Base-by-base conservation (phyloP, 208 protist species). In the Strigomonas galati region DNA sequence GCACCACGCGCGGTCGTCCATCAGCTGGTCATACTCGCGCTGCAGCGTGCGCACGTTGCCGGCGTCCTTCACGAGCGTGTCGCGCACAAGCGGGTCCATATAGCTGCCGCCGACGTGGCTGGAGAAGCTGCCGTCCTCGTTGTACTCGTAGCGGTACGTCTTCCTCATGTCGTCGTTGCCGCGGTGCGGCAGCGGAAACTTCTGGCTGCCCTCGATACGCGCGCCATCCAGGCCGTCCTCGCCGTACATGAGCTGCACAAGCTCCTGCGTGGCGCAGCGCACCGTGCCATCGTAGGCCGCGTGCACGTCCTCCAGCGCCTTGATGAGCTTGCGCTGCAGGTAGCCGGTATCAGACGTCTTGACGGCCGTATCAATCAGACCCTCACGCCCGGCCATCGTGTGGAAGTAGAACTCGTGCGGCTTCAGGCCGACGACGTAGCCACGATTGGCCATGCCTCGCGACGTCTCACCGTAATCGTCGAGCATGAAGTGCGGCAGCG, bases 401-500 rank as follows among this genome's bases (percentile, higher is more conserved):
- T 99, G 99, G 84, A 99, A 99, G 89, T 98, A 99, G 69, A 99
- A 99, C 84, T 99, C 99, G 72, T 95, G 83, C 30, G 99, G 98
- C 27, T 97, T 99, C 26, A 99, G 84, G 19, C 99, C 99, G 48
- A 92, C 76, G 7, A 99, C 81, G 82, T 99, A 99, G 7, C 94
- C 98, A 72, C 99, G 99, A 30, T 94, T 93, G 35, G 99, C 98
- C 84, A 99, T 99, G 32, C 99, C 99, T 46, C 96, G 69, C 12
- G 87, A 92, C 44, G 98, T 98, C 26, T 98, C 93, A 23, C 98
- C 98, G 68, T 98, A 98, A 70, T 99, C 98, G 75, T 99, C 97
- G 60, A 99, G 92, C 55, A 90, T 85, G 74, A 99, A 99, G 72
- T 99, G 98, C 4, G 99, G 99, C 17, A 99, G 86, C 7, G 97